These are phyloP conservation scores for Pseudonitzschia multistriata DNA, from an alignment of 108 stramenopile species.

Conservation along the genomic window DNA sequence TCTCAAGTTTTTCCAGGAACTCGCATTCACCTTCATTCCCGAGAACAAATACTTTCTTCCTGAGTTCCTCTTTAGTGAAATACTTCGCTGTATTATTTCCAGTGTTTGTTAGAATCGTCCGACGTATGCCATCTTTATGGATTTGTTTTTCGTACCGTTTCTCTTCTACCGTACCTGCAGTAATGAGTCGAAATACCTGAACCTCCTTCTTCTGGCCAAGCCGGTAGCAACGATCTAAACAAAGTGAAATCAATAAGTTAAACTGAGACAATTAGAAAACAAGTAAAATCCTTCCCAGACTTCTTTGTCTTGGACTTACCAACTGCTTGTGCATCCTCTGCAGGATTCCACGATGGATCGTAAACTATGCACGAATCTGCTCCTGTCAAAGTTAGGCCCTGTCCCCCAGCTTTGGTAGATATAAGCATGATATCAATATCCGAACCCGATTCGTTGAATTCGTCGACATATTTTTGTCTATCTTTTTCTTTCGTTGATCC, in stretches of 20 bases:
- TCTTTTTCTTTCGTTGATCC: conserved; percentile 80
- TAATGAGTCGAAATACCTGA: conserved; percentile 92
- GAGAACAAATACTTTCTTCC: conserved; percentile 59
- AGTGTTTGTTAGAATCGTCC: conserved; percentile 51
- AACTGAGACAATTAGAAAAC: background rate
- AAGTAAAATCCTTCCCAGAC: background rate
- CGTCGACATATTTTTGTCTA: conserved; percentile 86
- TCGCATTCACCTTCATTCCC: conserved; percentile 55
- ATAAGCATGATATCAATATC: conserved; percentile 71
- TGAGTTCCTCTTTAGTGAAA: conserved; percentile 65
- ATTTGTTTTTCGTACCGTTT: conserved; percentile 72
- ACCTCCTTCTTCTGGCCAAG: conserved; percentile 94
- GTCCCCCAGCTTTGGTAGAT: conserved; percentile 83
- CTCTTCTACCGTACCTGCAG: conserved; percentile 95
- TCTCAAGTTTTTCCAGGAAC: conserved; percentile 55
- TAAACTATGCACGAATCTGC: conserved; percentile 86
- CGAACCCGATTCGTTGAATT: conserved; percentile 80
- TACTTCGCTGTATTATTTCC: conserved; percentile 51
- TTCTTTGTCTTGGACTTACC: conserved; percentile 26
- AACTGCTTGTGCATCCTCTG: conserved; percentile 93
- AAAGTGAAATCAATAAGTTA: background rate
- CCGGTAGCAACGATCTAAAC: conserved; percentile 63
- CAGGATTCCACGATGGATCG: conserved; percentile 81
- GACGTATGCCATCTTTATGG: conserved; percentile 81
- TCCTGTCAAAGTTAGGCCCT: conserved; percentile 83